Percentiles rank a stretch among this genome's conserved stretches.
phyloP scores from a whole-genome alignment of 2,329 filamentous ascomycete species.

The Chalara sp. region DNA sequence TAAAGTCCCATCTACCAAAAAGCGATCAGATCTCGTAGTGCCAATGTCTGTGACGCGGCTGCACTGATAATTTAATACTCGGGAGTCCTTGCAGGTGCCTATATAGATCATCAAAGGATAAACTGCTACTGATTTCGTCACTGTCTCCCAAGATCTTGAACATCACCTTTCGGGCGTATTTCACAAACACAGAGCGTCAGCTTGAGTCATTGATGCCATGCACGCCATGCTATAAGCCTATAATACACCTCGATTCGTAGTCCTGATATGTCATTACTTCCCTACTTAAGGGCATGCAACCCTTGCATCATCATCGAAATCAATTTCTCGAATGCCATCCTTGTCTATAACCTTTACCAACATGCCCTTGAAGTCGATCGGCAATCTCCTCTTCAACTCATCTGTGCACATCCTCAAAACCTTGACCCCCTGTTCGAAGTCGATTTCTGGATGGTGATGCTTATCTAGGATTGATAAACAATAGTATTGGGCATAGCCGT shows the following conservation, averaged over 20 bases:
- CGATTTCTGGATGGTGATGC: constrained; percentile 94
- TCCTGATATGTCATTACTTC: neutral
- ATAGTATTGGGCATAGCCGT: constrained; percentile 99
- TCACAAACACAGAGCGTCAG: neutral
- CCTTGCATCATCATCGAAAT: constrained; percentile 63
- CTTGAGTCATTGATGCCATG: constrained; percentile 2
- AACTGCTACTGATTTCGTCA: too few relatives aligned
- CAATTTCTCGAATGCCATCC: constrained; percentile 80
- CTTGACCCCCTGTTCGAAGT: constrained; percentile 82
- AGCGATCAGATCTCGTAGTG: too few relatives aligned
- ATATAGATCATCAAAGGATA: too few relatives aligned
- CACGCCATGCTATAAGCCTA: constrained; percentile 20
- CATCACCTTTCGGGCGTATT: too few relatives aligned
- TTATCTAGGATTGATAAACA: constrained; percentile 97
- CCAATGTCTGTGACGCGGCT: too few relatives aligned
- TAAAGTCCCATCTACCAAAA: too few relatives aligned
- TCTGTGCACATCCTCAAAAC: constrained; percentile 92
- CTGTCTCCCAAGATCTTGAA: too few relatives aligned
- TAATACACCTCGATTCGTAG: constrained; percentile 20
- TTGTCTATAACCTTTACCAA: constrained; percentile 90
- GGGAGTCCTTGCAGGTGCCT: too few relatives aligned
- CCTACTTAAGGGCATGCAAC: constrained; percentile 21
- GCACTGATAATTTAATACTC: too few relatives aligned
- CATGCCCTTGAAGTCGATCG: constrained; percentile 98
- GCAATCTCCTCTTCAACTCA: constrained; percentile 92